These are phyloP conservation scores for Cercospora sesami DNA, from an alignment of 2,329 filamentous ascomycete species.

Conservation along the genomic window DNA sequence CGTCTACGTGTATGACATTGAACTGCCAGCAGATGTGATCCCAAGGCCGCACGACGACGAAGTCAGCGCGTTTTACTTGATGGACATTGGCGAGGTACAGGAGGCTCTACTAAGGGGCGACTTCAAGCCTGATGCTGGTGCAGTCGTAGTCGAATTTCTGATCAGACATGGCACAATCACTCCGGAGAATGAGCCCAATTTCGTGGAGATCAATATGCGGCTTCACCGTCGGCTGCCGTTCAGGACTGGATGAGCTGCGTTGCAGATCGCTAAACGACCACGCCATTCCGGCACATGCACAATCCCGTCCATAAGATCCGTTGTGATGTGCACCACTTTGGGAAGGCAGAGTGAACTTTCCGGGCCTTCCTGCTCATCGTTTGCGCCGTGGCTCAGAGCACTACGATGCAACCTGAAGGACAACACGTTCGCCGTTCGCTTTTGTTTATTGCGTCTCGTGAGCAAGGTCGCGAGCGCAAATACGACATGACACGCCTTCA, in stretches of 20 bases:
- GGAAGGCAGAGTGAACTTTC: background rate
- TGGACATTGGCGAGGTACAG: slow-evolving; percentile 71
- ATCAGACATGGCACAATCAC: slow-evolving; percentile 78
- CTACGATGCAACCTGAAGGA: background rate
- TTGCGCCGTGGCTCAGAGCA: background rate
- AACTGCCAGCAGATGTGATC: slow-evolving; percentile 65
- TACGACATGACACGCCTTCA: background rate
- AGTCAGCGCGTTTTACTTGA: slow-evolving; percentile 77
- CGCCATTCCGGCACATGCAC: background rate
- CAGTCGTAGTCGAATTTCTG: slow-evolving; percentile 84
- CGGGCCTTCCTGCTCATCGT: too few species aligned
- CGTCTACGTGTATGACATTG: slow-evolving; percentile 86
- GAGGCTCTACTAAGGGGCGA: slow-evolving; percentile 65
- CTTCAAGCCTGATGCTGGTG: slow-evolving; percentile 92
- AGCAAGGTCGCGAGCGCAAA: background rate
- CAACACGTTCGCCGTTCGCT: background rate
- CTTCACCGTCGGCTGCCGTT: slow-evolving; percentile 79
- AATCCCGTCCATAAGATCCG: background rate
- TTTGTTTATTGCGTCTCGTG: background rate
- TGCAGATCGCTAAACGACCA: background rate
- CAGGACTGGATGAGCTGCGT: slow-evolving; percentile 40
- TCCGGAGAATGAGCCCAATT: slow-evolving; percentile 73
- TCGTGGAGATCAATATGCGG: slow-evolving; percentile 69
- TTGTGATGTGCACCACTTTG: background rate
- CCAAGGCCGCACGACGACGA: slow-evolving; percentile 82